A percentile compares a stretch with the other conserved stretches of the same genome.
phyloP scores from a whole-genome alignment of 1,284 basidiomycete genomes.

The Schizopora paradoxa region DNA sequence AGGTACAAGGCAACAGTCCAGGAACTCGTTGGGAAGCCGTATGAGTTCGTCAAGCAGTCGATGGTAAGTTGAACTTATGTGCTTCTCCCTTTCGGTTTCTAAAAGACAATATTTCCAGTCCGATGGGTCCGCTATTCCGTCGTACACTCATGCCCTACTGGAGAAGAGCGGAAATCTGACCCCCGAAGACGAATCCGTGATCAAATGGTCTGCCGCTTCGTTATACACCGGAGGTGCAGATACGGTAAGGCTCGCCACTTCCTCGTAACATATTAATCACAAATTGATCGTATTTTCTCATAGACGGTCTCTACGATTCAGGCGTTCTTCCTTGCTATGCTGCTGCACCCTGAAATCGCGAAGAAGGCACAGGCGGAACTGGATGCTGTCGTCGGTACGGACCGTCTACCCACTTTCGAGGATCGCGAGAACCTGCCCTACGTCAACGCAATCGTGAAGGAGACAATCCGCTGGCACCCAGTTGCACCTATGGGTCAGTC shows the following conservation, averaged over 20 bases:
- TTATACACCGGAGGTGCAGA: slow-evolving; percentile 15
- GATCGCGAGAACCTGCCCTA: slow-evolving; percentile 25
- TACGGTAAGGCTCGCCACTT: slow-evolving; percentile 3
- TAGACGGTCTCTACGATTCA: slow-evolving; percentile 14
- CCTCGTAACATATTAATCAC: too few relatives aligned
- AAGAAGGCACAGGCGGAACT: slow-evolving; percentile 23
- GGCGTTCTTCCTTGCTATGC: slow-evolving; percentile 16
- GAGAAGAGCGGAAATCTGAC: slow-evolving; percentile 10
- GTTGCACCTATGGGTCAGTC: slow-evolving; percentile 17
- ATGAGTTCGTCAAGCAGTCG: slow-evolving; percentile 14
- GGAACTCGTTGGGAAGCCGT: slow-evolving; percentile 14
- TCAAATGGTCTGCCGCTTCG: slow-evolving; percentile 12
- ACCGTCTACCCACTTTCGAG: slow-evolving; percentile 25
- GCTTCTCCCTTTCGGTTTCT: background rate
- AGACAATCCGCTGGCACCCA: slow-evolving; percentile 27
- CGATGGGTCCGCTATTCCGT: slow-evolving; percentile 10
- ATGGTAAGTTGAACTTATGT: slow-evolving; percentile 6
- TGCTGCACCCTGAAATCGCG: slow-evolving; percentile 11
- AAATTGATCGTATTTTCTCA: background rate
- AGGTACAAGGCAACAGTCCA: slow-evolving; percentile 6
- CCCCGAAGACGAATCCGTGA: slow-evolving; percentile 6
- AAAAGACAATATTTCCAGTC: background rate
- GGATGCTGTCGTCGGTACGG: slow-evolving; percentile 22
- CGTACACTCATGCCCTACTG: slow-evolving; percentile 10
- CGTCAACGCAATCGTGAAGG: slow-evolving; percentile 25